Evolutionary conservation across 1,139 yeast species (phyloP).

Genomic region (Pichia kudriavzevii): DNA sequence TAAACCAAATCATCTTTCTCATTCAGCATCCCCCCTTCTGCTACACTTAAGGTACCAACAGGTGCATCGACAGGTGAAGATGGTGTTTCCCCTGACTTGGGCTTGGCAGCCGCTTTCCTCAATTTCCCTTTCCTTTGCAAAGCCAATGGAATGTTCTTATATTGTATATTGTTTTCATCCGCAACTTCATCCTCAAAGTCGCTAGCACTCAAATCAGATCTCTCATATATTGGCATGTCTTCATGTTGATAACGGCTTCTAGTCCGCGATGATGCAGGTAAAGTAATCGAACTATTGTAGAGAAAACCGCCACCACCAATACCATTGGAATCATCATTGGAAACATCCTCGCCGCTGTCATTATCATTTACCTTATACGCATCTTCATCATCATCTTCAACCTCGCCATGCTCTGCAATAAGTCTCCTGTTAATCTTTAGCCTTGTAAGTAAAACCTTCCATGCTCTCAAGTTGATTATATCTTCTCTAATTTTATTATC

Average conservation of each 20-base stretch:
- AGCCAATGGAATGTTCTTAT: no score
- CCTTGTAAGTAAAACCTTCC: constrained; percentile 70
- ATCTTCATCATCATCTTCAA: constrained; percentile 26
- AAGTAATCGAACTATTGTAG: no score
- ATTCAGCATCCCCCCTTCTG: constrained; percentile 5
- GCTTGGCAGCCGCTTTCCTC: background rate
- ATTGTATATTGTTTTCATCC: no score
- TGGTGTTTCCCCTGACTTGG: background rate
- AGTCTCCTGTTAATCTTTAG: constrained; percentile 65
- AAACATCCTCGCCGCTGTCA: constrained; percentile 18
- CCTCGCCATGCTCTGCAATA: constrained; percentile 56
- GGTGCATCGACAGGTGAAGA: no score
- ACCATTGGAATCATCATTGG: constrained; percentile 3
- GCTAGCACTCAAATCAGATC: constrained; percentile 13
- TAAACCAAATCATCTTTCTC: constrained; percentile 4
- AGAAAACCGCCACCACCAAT: constrained; percentile 5
- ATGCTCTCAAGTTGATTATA: constrained; percentile 50
- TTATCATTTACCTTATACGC: constrained; percentile 13
- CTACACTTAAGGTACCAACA: no score
- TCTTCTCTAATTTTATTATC: constrained; percentile 39
- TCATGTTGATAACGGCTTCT: constrained; percentile 7
- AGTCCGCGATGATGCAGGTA: constrained; percentile 12
- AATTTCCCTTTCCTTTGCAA: background rate
- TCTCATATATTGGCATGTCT: constrained; percentile 1
- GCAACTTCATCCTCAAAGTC: constrained; percentile 14